Base-by-base conservation (phyloP, 495 filamentous ascomycete genomes). In the Penicillium daleae region DNA sequence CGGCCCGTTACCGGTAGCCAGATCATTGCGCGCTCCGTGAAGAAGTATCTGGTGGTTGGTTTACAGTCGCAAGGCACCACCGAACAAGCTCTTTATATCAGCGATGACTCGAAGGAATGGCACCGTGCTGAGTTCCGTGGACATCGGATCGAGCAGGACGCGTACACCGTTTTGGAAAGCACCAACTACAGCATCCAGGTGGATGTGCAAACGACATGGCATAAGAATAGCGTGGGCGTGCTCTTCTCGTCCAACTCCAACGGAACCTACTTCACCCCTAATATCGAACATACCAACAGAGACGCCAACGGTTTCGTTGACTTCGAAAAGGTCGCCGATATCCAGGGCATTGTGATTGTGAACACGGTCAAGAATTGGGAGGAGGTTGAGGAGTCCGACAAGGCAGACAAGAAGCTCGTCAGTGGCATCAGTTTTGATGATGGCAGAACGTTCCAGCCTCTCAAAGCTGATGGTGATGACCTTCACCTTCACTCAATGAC, bases 171-270 rank as follows among this genome's bases (percentile, higher is more conserved):
- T 24, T 81, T 99, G 31, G 94, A 97, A 76, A 93, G 92, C 63
- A 97, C 95, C 19, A 91, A 96, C 65, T 97, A 98, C 80, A 97
- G 93, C 78, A 92, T 99, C 62, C 93, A 97, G 73, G 87, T 99
- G 42, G 93, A 98, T 80, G 93, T 98, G 63, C 86, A 92, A 80
- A 91, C 87, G 1, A 85, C 86, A 12, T 71, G 71, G 61, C 76
- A 81, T 32, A 79, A 78, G 3, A 85, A 79, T 37, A 87, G 90
- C 6, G 92, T 97, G 85, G 95, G 95, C 24, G 85, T 90, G 3
- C 81, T 97, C 21, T 91, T 96, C 66, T 94, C 91, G 9, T 97
- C 94, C 69, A 98, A 98, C 66, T 97, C 92, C 21, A 95, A 97
- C 69, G 95, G 95, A 46, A 97, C 93, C 2, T 97, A 96, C 71